Evolutionary conservation across 2,329 filamentous ascomycete genomes (phyloP), one percentile per base, ranked within the genome.

Genomic region (Pseudogymnoascus pannorum): DNA sequence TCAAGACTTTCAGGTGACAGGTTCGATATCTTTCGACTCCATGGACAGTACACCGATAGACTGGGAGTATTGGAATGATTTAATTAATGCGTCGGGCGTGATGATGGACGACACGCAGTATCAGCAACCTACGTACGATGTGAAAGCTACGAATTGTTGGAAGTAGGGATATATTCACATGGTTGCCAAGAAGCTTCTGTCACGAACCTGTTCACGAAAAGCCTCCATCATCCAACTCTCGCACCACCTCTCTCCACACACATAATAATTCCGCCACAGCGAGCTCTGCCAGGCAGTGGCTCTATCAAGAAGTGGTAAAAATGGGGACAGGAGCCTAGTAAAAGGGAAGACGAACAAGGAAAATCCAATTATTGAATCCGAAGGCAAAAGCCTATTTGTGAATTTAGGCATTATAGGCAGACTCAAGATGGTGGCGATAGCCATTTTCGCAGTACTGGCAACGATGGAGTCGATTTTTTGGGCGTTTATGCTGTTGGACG

Each of bases 11-110:
- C 60, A 64, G 4, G 58, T 40, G 20, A 58, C 65, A 12, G 60
- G 68, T 59, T 62, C 64, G 26, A 64, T 59, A 11, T 66, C 67
- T 61, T 62, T 67, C 5, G 68, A 69, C 35, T 12, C 38, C 11
- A 31, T 29, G 5, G 36, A 36, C 33, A 66, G 68, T 2, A 66
- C 63, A 2, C 64, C 66, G 0, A 61, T 68, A 22, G 68, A 72
- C 31, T 72, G 70, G 70, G 67, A 68, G 29, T 71, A 72, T 51
- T 72, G 69, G 69, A 67, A 70, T 36, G 66, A 66, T 2, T 60
- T 72, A 35, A 66, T 71, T 63, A 67, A 71, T 63, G 68, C 48
- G 1, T 54, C 48, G 9, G 48, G 48, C 48, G n/a, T 54, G 9
- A 31, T 54, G 26, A 54, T 54, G n/a, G 48, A 54, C 14, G 48